Evolutionary conservation across 495 filamentous ascomycete genomes (phyloP), one percentile per base, ranked within the genome.

Genomic region (Talaromyces nanjingensis): DNA sequence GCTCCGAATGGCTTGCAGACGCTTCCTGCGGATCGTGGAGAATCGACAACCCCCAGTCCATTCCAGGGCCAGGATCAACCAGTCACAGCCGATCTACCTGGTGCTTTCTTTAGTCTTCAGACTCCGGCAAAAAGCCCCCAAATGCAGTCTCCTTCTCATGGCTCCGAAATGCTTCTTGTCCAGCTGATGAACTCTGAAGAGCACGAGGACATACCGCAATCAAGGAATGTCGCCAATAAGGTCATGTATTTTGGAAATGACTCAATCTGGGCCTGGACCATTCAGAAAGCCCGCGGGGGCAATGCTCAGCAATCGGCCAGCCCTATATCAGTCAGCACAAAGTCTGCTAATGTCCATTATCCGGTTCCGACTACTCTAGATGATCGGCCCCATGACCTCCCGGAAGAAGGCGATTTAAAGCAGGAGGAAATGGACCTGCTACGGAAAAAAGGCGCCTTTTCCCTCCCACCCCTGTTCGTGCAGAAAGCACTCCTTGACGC

Each of bases 391-490:
- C 54, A 57, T 57, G 54, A 31, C 29, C 20, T 57, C 54, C 54
- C 54, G 54, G 54, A 57, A 57, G 54, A 57, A 14, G 54, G 24
- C 54, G 54, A 57, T 57, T 57, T 57, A 57, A 57, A 57, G 54
- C 54, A 57, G 6, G 20, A 57, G 54, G 54, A 57, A 57, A 57
- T 57, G 54, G 54, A 57, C 42, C 63, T 64, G 4, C 67, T 69
- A 42, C 70, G 78, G 7, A 24, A 70, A 66, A 71, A 75, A 47
- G 73, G 76, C 25, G 75, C 75, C 5, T 70, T 79, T 37, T 65
- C 70, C 1, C 78, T 74, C 53, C 76, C 76, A 1, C 69, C 74
- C n/a, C 63, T 66, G 2, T 61, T 69, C 0, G 68, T 75, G 0
- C 71, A 71, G 57, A 68, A 74, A 9, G 62, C 65, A 3, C 67